Evolutionary conservation across 352 stramenopile species (phyloP), one percentile per base, ranked within the genome.

Genomic region (Pythium apleroticum): DNA sequence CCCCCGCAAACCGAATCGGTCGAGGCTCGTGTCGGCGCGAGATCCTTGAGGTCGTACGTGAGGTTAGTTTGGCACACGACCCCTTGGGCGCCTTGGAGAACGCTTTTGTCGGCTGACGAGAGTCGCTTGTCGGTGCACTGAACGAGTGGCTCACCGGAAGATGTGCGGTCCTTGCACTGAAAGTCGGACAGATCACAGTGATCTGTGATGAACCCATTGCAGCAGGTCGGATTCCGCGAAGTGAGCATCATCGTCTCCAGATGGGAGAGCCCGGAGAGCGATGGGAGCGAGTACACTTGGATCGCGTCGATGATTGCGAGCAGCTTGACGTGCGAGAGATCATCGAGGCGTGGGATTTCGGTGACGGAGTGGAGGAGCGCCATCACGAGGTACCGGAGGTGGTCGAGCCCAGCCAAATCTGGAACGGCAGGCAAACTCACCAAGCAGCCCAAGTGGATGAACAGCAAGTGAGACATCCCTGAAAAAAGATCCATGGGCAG

Each of bases 1-100:
- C 66, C 66, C 2, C 66, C 66, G 30, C 60, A 73, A 4, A 35
- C 48, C 0, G 33, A 24, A 37, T 72, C 66, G 1, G 37, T 56
- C 0, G 60, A 52, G 10, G 52, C 43, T 8, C 31, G 20, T 1
- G 50, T 66, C 3, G 56, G 54, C 9, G 22, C 48, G 2, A 22
- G 14, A 19, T 68, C 56, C 25, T 59, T 58, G 14, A 69, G 19
- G 28, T 73, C 60, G 15, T 55, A 53, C 17, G 41, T 53, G 14
- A 63, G 22, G 6, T 57, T 50, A 4, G 33, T 30, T 3, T 45
- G 15, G 25, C 59, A 65, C 11, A 63, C 33, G 22, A 45, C 20
- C 4, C 56, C 48, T 1, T 43, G n/a, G 9, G 9, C 20, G 11
- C 43, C 43, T 50, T 50, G 17, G 19, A 50, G 19, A 27, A 50